Evolutionary conservation across 1,284 basidiomycete species (phyloP).

Genomic region (Abortiporus biennis): DNA sequence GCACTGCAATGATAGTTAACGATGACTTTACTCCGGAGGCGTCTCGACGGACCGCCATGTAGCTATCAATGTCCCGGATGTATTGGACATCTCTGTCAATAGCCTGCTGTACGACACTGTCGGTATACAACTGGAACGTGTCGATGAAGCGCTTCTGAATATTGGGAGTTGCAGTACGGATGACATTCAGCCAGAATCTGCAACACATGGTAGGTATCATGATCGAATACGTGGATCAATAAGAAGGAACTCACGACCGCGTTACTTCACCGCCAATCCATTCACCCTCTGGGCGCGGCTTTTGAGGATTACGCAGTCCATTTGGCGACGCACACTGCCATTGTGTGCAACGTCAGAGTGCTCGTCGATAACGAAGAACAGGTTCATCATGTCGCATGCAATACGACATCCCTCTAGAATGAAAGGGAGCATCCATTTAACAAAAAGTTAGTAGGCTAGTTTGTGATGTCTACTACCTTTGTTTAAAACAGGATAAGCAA

Average conservation of each 20-base stretch:
- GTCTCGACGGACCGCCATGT: constrained; percentile 26
- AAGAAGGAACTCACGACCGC: constrained; percentile 19
- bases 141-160: constrained; percentile 16
- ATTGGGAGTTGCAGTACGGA: constrained; percentile 10
- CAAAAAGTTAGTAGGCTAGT: background rate
- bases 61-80: constrained; percentile 23
- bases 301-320: constrained; percentile 24
- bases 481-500: background rate
- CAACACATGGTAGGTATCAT: background rate
- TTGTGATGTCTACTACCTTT: background rate
- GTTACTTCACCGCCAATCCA: constrained; percentile 25
- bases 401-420: constrained; percentile 12
- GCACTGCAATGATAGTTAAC: constrained; percentile 26
- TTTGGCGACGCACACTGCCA: constrained; percentile 18
- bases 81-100: constrained; percentile 18
- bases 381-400: constrained; percentile 33
- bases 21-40: constrained; percentile 25
- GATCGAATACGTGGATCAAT: background rate
- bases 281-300: constrained; percentile 25
- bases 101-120: constrained; percentile 25
- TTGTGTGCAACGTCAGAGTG: constrained; percentile 29
- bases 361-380: constrained; percentile 38
- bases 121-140: constrained; percentile 20
- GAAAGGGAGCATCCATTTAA: background rate
- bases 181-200: constrained; percentile 21